Evolutionary conservation across 345 rosid genomes (phyloP).

Genomic region (Anastatica hierochuntica): DNA sequence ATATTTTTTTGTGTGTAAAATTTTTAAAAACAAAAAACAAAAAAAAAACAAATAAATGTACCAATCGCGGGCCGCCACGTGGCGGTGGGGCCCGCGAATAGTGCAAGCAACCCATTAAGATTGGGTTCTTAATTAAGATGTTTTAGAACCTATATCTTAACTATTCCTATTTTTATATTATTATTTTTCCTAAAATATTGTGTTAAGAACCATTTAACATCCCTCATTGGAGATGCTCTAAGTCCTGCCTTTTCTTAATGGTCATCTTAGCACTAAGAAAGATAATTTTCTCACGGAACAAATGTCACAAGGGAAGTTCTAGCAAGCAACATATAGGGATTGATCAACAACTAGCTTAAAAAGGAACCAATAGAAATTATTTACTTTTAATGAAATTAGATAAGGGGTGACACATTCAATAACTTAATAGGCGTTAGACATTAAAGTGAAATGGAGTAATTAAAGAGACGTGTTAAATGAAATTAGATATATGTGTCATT

Average conservation of each 20-base stretch:
- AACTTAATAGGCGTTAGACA: slow-evolving; percentile 5
- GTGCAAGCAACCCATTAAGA: too few relatives aligned
- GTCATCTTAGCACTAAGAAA: slow-evolving; percentile 12
- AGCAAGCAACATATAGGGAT: slow-evolving; percentile 7
- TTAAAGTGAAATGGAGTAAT: slow-evolving; percentile 11
- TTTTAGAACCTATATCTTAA: too few relatives aligned
- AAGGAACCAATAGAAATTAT: neutral
- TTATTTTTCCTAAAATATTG: too few relatives aligned
- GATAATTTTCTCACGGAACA: slow-evolving; percentile 4
- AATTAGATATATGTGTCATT: slow-evolving; percentile 10
- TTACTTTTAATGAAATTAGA: neutral
- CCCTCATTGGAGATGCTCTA: too few relatives aligned
- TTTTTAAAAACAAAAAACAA: too few relatives aligned
- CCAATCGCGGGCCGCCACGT: too few relatives aligned
- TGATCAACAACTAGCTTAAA: slow-evolving; percentile 1
- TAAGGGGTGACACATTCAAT: slow-evolving; percentile 7
- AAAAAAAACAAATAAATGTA: too few relatives aligned
- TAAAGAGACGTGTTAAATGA: slow-evolving; percentile 17
- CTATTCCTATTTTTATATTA: too few relatives aligned
- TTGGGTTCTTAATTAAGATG: too few relatives aligned
- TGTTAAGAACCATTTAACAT: too few relatives aligned
- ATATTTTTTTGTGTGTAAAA: too few relatives aligned
- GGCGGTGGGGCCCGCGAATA: too few relatives aligned
- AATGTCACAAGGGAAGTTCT: slow-evolving; percentile 1
- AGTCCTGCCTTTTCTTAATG: neutral